Evolutionary conservation across 768 basidiomycete species (phyloP).

Genomic region (Russula griseocarnosa): DNA sequence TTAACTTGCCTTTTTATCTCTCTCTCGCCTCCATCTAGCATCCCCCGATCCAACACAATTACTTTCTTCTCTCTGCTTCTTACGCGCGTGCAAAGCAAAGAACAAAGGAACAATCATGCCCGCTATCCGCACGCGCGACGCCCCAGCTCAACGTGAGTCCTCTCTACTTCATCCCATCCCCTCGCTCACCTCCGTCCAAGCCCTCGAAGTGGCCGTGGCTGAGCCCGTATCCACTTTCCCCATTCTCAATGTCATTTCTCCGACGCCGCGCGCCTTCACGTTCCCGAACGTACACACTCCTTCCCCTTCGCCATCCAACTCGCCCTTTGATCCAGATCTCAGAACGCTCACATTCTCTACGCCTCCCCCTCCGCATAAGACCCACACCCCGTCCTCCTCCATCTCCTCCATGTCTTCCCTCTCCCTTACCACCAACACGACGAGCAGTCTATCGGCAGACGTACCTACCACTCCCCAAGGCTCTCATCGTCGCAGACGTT

Average conservation of each 20-base stretch:
- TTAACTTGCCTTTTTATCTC: slow-evolving; percentile 23
- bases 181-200: slow-evolving; percentile 35
- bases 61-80: slow-evolving; percentile 7
- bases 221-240: slow-evolving; percentile 48
- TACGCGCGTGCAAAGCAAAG: slow-evolving; percentile 5
- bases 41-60: slow-evolving; percentile 18
- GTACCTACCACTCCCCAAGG: slow-evolving; percentile 26
- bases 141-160: slow-evolving; percentile 48
- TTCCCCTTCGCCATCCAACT: slow-evolving; percentile 62
- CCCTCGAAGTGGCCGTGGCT: slow-evolving; percentile 75
- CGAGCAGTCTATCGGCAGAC: slow-evolving; percentile 32
- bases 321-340: slow-evolving; percentile 73
- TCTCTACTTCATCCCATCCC: neutral
- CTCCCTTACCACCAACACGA: slow-evolving; percentile 32
- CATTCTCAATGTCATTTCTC: slow-evolving; percentile 53
- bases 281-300: slow-evolving; percentile 44
- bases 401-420: slow-evolving; percentile 41
- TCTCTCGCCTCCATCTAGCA: neutral
- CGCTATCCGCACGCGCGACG: slow-evolving; percentile 75
- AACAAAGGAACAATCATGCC: slow-evolving; percentile 53
- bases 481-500: slow-evolving; percentile 36
- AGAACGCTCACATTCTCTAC: slow-evolving; percentile 44
- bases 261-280: slow-evolving; percentile 67
- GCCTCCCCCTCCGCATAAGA: slow-evolving; percentile 36
- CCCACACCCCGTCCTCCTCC: slow-evolving; percentile 43